phyloP scores from a whole-genome alignment of 805 yeast genomes.

The Nakazawaea populi region DNA sequence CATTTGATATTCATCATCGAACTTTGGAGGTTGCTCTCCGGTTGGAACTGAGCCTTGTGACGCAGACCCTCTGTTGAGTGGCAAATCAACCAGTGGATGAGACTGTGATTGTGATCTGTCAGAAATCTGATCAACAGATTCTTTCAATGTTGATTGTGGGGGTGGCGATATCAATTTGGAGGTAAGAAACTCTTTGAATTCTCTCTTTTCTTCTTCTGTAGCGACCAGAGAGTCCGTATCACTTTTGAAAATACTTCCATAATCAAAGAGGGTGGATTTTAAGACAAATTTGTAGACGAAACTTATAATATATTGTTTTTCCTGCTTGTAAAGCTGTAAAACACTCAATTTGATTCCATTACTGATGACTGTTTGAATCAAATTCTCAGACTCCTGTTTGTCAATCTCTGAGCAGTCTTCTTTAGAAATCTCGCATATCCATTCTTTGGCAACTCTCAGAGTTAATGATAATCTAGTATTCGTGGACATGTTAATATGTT shows the following conservation, averaged over 20 bases:
- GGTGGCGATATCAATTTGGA: neutral
- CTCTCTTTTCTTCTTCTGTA: neutral
- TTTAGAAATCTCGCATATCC: neutral
- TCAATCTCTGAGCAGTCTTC: neutral
- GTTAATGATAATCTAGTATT: neutral
- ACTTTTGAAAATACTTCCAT: neutral
- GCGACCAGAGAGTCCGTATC: neutral
- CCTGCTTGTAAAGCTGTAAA: neutral
- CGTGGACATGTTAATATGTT: neutral
- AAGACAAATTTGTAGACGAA: neutral
- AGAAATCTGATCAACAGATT: neutral
- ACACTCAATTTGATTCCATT: slow-evolving; percentile 1
- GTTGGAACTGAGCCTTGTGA: neutral
- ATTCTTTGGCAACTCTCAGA: neutral
- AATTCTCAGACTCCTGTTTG: neutral
- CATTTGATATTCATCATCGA: slow-evolving; percentile 11
- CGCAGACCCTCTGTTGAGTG: too few species aligned
- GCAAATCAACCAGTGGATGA: too few species aligned
- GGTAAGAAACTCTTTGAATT: neutral
- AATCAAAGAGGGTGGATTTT: neutral
- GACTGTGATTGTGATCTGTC: too few species aligned
- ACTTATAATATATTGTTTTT: neutral
- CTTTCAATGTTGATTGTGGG: neutral
- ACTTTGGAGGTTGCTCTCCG: slow-evolving; percentile 7
- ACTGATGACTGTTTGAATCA: neutral